phyloP scores from a whole-genome alignment of 495 filamentous ascomycete species.

The Tetracladium setigerum region DNA sequence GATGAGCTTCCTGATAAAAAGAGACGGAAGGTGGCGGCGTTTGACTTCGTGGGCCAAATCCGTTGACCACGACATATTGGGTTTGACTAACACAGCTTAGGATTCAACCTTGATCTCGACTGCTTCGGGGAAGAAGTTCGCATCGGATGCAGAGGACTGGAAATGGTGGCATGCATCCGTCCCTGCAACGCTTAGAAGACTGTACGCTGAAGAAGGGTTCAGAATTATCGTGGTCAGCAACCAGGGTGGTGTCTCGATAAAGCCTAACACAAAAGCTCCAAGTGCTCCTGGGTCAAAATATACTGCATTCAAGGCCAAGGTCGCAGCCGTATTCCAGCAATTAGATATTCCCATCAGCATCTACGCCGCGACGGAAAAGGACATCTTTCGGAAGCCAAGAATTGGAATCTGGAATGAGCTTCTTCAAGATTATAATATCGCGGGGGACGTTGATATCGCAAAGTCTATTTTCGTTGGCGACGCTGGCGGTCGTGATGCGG shows the following conservation, averaged over 20 bases:
- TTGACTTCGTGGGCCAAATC: slow-evolving; percentile 67
- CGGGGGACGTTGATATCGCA: slow-evolving; percentile 52
- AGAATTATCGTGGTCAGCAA: slow-evolving; percentile 77
- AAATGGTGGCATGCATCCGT: slow-evolving; percentile 85
- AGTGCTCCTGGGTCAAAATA: slow-evolving; percentile 55
- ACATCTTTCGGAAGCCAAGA: slow-evolving; percentile 80
- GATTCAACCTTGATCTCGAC: slow-evolving; percentile 83
- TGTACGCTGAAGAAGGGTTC: slow-evolving; percentile 66
- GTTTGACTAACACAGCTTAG: slow-evolving; percentile 30
- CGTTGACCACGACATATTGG: not conserved
- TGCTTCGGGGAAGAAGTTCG: slow-evolving; percentile 72
- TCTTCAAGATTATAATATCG: slow-evolving; percentile 62
- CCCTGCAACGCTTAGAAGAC: slow-evolving; percentile 50
- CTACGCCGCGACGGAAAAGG: slow-evolving; percentile 77
- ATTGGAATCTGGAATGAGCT: slow-evolving; percentile 86
- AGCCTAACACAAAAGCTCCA: slow-evolving; percentile 60
- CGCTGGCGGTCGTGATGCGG: slow-evolving; percentile 50
- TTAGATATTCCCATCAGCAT: slow-evolving; percentile 72
- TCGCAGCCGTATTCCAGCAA: slow-evolving; percentile 55
- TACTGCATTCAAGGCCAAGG: slow-evolving; percentile 71
- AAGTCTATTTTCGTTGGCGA: slow-evolving; percentile 85
- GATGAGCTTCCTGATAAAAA: slow-evolving; percentile 6
- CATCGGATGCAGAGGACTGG: slow-evolving; percentile 70
- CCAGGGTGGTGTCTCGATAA: slow-evolving; percentile 71
- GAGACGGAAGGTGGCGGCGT: slow-evolving; percentile 66